Percentiles rank a stretch among this genome's conserved stretches.
Evolutionary conservation across 2,329 filamentous ascomycete species (phyloP).

Genomic region (Bipolaris sorokiniana): DNA sequence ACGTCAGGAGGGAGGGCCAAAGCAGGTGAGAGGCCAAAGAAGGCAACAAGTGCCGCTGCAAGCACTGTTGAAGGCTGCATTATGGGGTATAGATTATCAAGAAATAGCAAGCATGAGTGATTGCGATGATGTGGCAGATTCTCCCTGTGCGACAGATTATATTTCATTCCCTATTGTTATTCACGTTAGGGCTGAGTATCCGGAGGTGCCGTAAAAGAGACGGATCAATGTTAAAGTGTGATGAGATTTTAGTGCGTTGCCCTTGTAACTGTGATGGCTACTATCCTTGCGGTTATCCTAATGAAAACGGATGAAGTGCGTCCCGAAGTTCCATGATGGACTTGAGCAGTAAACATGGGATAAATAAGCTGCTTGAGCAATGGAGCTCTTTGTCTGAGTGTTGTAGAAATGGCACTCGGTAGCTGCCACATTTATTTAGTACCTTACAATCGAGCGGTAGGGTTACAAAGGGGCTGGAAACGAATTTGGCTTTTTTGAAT

Average conservation of each 20-base stretch:
- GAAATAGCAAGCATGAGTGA: background rate
- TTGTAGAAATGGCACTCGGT: background rate
- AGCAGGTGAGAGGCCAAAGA: background rate
- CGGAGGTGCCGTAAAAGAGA: background rate
- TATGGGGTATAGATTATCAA: background rate
- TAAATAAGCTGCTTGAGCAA: background rate
- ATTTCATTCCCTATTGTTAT: background rate
- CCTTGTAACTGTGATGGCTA: background rate
- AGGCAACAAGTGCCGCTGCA: background rate
- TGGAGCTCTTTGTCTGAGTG: background rate
- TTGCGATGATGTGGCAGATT: background rate
- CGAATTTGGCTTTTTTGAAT: too few species aligned
- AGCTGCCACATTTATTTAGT: background rate
- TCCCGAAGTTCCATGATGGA: background rate
- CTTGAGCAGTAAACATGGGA: background rate
- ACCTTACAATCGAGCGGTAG: background rate
- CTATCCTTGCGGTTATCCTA: background rate
- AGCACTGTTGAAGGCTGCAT: background rate
- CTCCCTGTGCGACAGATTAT: background rate
- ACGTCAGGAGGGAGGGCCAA: background rate
- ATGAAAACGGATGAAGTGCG: background rate
- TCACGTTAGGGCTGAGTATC: background rate
- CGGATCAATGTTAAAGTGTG: background rate
- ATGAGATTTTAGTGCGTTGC: too few species aligned
- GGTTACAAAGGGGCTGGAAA: background rate